phyloP scores from a whole-genome alignment of 768 basidiomycete genomes.

The Mycena leptocephala region DNA sequence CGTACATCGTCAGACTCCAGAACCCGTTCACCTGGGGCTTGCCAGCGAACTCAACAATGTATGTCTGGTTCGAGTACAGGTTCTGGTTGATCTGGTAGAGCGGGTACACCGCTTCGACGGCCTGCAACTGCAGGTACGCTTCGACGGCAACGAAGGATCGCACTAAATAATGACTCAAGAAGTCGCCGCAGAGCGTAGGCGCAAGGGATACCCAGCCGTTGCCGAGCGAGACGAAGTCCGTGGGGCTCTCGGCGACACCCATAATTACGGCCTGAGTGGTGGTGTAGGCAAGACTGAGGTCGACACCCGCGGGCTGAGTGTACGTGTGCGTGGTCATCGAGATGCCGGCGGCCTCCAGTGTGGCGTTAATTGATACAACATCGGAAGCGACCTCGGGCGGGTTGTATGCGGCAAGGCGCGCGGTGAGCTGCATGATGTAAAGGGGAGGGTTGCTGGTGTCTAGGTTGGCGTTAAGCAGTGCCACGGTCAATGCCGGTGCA shows the following conservation, averaged over 20 bases:
- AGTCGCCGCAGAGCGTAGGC: background rate
- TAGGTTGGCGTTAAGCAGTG: background rate
- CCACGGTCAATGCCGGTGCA: too few relatives aligned
- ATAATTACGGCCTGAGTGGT: background rate
- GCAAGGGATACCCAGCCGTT: too few relatives aligned
- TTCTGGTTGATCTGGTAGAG: background rate
- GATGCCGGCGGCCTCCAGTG: too few relatives aligned
- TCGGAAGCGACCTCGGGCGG: conserved; percentile 4
- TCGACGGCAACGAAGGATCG: conserved; percentile 2
- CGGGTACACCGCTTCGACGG: conserved; percentile 7
- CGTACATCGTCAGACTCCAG: too few relatives aligned
- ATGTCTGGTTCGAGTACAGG: conserved; percentile 6
- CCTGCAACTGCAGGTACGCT: conserved; percentile 8
- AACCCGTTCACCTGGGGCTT: conserved; percentile 22
- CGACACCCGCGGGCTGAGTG: conserved; percentile 1
- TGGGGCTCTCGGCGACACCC: background rate
- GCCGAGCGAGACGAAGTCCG: background rate
- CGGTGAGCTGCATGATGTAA: conserved; percentile 3
- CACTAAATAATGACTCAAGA: background rate
- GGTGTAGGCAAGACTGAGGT: background rate
- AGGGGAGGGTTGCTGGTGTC: background rate
- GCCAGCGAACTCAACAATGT: conserved; percentile 5
- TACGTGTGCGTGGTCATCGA: background rate
- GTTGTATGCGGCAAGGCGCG: too few relatives aligned
- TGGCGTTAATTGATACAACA: background rate